Conservation (phyloP, 495 filamentous ascomycete species). For the Chaetomium fimeti region DNA sequence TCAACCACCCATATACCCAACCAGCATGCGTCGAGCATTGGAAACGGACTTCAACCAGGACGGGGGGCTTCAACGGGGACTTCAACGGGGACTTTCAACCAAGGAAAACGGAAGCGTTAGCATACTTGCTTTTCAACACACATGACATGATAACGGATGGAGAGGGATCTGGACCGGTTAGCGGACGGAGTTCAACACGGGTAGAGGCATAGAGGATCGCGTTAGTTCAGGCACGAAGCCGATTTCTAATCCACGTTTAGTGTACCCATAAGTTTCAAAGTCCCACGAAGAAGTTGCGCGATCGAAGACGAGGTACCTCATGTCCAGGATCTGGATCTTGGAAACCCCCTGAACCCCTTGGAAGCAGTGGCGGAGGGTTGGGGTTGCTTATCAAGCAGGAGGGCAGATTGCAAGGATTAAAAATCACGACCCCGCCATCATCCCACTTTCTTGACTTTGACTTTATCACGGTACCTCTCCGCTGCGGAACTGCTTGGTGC, state of each 20-base stretch:
- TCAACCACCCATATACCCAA: constrained; percentile 11
- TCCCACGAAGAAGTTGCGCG: too few relatives aligned
- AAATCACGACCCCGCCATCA: constrained; percentile 17
- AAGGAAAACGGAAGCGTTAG: background rate
- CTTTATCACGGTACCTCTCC: background rate
- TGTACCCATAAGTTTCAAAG: too few relatives aligned
- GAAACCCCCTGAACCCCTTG: background rate
- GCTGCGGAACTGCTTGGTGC: background rate
- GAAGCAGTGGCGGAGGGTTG: constrained; percentile 1
- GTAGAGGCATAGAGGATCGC: background rate
- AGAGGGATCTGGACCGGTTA: constrained; percentile 6
- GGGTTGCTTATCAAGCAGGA: constrained; percentile 22
- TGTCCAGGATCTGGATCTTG: background rate
- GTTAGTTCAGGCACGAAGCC: background rate
- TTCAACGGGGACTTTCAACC: background rate
- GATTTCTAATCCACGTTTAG: too few relatives aligned
- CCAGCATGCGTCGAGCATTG: constrained; percentile 3
- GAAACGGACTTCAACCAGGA: constrained; percentile 7
- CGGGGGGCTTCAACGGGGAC: constrained; percentile 4
- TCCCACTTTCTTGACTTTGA: background rate
- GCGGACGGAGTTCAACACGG: constrained; percentile 13
- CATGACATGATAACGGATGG: background rate
- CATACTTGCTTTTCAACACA: constrained; percentile 12
- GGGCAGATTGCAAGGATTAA: constrained; percentile 1
- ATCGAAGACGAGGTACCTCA: too few relatives aligned